Base-by-base conservation (phyloP, 208 protist species). In the Phytomonas francai region DNA sequence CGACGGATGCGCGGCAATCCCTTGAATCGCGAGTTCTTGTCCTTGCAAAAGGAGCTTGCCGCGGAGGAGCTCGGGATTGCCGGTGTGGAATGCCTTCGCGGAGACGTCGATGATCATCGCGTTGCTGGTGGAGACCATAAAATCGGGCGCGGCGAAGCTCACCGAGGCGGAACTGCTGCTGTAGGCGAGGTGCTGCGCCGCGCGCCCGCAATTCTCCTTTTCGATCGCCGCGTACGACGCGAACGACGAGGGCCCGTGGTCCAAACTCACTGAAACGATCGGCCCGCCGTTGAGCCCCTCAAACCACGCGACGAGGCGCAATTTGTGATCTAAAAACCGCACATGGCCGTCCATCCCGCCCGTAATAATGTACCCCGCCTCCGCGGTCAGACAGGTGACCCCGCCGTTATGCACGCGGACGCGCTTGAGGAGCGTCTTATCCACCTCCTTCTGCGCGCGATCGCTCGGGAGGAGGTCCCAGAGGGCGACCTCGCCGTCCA, bases 251-350 rank as follows among this genome's bases (percentile, higher is more conserved):
- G 39, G 39, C 33, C 32, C 78, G 8, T 75, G 69, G 64, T 95
- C 89, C 68, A 98, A 97, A 68, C 93, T 96, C 65, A 98, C 75
- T 45, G 91, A 97, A 54, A 90, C 91, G 63, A 98, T 88, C 2
- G 95, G 89, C 1, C 95, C 95, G 39, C 79, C 87, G 70, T 96
- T 93, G 28, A 98, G 79, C 59, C 97, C 93, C 66, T 98, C 97
- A 71, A 98, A 98, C 97, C 97, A 98, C 58, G 92, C 93, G 16
- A 97, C 87, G 22, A 98, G 73, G 9, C 95, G 78, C 36, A 98
- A 84, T 73, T 98, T 93, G 19, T 83, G 69, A 72, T 98, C 97
- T 42, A 97, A 93, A 66, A 98, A 98, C 63, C 92, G 88, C 22
- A 98, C 92, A 67, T 88, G 80, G n/a, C 96, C 96, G 69, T 98